These are phyloP conservation scores for Aspergillus panamensis DNA, from an alignment of 495 filamentous ascomycete genomes.

Conservation along the genomic window DNA sequence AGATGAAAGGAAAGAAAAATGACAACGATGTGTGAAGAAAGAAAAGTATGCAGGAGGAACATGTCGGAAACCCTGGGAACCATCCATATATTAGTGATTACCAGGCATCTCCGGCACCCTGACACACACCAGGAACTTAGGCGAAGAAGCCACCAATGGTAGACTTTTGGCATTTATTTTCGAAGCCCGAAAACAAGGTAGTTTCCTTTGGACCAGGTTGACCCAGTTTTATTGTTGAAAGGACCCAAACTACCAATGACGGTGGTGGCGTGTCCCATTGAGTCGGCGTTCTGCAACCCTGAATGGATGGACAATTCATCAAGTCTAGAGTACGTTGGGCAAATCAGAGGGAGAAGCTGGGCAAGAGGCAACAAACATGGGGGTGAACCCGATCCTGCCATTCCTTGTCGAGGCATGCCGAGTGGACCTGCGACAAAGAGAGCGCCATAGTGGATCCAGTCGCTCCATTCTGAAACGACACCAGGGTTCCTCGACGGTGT, in stretches of 20 bases:
- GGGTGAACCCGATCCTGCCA: constrained; percentile 8
- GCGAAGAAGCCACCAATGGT: neutral
- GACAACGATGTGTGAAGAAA: constrained; percentile 9
- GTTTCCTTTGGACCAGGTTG: neutral
- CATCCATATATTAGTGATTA: constrained; percentile 17
- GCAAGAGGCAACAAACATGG: neutral
- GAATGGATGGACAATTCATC: constrained; percentile 1
- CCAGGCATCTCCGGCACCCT: neutral
- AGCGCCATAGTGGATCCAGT: constrained; percentile 12
- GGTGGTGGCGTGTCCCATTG: constrained; percentile 6
- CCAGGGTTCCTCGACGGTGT: constrained; percentile 7
- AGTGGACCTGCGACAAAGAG: constrained; percentile 13
- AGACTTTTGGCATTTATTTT: neutral
- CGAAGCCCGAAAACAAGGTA: neutral
- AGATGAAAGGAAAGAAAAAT: constrained; percentile 14
- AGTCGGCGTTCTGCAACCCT: neutral
- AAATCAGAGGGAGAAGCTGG: constrained; percentile 5
- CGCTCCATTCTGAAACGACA: constrained; percentile 18
- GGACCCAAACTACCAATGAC: neutral
- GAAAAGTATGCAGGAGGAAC: constrained; percentile 15
- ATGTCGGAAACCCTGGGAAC: constrained; percentile 8
- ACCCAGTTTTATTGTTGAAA: constrained; percentile 1
- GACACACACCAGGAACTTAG: neutral
- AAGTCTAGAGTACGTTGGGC: constrained; percentile 1
- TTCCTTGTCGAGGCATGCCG: constrained; percentile 17